Conservation (phyloP, 768 basidiomycete species). For the Fomitopsis pulvina region DNA sequence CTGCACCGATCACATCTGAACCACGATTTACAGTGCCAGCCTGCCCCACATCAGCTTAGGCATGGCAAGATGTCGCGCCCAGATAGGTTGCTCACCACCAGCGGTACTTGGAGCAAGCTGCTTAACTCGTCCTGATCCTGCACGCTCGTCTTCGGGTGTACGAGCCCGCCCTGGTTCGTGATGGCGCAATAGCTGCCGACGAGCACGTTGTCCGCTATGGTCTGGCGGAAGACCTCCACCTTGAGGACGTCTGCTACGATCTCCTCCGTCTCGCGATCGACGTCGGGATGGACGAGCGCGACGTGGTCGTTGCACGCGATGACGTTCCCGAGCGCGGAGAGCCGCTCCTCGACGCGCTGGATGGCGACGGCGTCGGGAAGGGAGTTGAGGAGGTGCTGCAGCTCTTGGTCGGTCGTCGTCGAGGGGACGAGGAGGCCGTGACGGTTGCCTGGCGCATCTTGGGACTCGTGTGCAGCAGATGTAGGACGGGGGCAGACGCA, state of each 20-base stretch:
- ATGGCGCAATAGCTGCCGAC: constrained; percentile 95
- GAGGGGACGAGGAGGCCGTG: constrained; percentile 96
- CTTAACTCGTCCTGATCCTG: constrained; percentile 98
- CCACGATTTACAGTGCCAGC: constrained; percentile 98
- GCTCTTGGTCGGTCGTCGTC: constrained; percentile 94
- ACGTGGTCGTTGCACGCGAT: constrained; percentile 99
- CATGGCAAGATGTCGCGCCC: no score
- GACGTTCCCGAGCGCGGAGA: constrained; percentile 96
- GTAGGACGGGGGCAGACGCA: constrained; percentile 22
- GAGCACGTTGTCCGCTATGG: constrained; percentile 92
- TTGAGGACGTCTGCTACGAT: constrained; percentile 99
- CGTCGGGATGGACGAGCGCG: constrained; percentile 95
- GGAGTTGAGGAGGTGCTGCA: constrained; percentile 94
- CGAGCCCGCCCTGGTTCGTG: constrained; percentile 94
- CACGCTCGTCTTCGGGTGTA: constrained; percentile 95
- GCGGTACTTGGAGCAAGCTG: constrained; percentile 85
- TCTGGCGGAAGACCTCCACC: constrained; percentile 98
- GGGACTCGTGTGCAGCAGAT: not conserved
- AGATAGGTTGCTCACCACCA: constrained; percentile 77
- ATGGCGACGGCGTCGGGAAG: constrained; percentile 90
- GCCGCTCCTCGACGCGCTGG: constrained; percentile 93
- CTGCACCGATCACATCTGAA: constrained; percentile 96
- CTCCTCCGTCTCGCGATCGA: constrained; percentile 98
- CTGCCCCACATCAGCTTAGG: no score
- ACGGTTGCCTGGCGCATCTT: constrained; percentile 61